Conservation (phyloP, 345 rosid genomes). For the Brassica incana region DNA sequence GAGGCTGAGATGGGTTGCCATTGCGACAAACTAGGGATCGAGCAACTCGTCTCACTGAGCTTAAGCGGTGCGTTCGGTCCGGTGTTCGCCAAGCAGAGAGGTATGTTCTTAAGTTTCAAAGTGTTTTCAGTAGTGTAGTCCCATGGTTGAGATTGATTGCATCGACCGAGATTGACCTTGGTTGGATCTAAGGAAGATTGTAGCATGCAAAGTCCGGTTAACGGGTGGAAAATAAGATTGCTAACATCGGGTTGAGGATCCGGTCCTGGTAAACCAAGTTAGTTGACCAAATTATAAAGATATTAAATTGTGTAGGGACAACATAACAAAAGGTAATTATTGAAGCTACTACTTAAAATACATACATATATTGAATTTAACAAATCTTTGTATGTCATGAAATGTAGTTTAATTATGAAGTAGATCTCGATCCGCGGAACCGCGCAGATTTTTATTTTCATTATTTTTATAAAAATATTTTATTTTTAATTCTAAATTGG, state of each 20-base stretch:
- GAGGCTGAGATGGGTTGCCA: slow-evolving; percentile 82
- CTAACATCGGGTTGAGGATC: slow-evolving; percentile 41
- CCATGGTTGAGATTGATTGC: slow-evolving; percentile 72
- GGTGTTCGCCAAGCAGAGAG: slow-evolving; percentile 65
- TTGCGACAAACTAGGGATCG: slow-evolving; percentile 41
- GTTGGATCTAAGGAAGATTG: slow-evolving; percentile 44
- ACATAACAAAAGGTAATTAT: neutral
- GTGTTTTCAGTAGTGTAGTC: slow-evolving; percentile 55
- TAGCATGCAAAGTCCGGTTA: slow-evolving; percentile 70
- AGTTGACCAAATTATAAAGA: neutral
- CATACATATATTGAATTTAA: neutral
- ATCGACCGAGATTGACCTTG: slow-evolving; percentile 56
- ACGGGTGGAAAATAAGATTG: slow-evolving; percentile 74
- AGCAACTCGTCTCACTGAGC: slow-evolving; percentile 49
- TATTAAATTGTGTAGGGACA: neutral
- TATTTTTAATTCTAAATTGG: no score
- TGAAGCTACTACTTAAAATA: neutral
- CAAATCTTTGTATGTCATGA: neutral
- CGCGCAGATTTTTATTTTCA: no score
- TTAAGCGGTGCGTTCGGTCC: slow-evolving; percentile 40
- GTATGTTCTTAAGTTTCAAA: slow-evolving; percentile 42
- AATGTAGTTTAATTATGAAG: no score
- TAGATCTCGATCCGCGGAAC: no score
- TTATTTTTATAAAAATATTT: no score
- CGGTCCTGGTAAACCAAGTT: slow-evolving; percentile 61